A percentile compares a stretch with the other conserved stretches of the same genome.
Evolutionary conservation across 208 protist genomes (phyloP).

Genomic region (Leishmania guyanensis): DNA sequence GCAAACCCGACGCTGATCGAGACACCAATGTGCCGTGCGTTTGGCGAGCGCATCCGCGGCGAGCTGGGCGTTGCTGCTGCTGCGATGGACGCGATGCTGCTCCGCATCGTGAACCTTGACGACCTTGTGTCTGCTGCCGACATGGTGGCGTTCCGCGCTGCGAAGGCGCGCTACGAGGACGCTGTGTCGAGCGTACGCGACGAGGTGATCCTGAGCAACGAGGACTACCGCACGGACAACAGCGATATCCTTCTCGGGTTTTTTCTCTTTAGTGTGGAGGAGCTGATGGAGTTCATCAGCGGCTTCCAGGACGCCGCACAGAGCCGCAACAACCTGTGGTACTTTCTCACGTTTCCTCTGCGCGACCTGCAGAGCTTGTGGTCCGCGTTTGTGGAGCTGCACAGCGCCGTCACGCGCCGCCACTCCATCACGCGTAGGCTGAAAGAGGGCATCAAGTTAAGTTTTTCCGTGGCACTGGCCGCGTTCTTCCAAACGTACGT

Average conservation of each 20-base stretch:
- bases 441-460: slow-evolving; percentile 87
- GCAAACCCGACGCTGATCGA: slow-evolving; percentile 62
- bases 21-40: slow-evolving; percentile 69
- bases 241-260: slow-evolving; percentile 85
- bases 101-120: slow-evolving; percentile 71
- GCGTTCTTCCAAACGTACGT: slow-evolving; percentile 81
- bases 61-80: slow-evolving; percentile 61
- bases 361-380: slow-evolving; percentile 62
- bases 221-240: slow-evolving; percentile 76
- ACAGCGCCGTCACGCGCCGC: slow-evolving; percentile 39
- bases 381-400: slow-evolving; percentile 44
- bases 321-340: slow-evolving; percentile 54
- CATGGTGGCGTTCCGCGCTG: slow-evolving; percentile 55
- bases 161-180: slow-evolving; percentile 63
- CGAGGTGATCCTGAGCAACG: slow-evolving; percentile 83
- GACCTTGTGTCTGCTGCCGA: slow-evolving; percentile 55
- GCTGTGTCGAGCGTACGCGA: slow-evolving; percentile 71
- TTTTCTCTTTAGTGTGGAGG: slow-evolving; percentile 84
- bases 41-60: slow-evolving; percentile 54
- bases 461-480: slow-evolving; percentile 69
- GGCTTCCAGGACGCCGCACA: slow-evolving; percentile 54
- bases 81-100: slow-evolving; percentile 79
- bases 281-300: slow-evolving; percentile 67
- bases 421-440: slow-evolving; percentile 73
- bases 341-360: slow-evolving; percentile 51